Evolutionary conservation across 2,329 filamentous ascomycete species (phyloP).

Genomic region (Cercospora janseana): DNA sequence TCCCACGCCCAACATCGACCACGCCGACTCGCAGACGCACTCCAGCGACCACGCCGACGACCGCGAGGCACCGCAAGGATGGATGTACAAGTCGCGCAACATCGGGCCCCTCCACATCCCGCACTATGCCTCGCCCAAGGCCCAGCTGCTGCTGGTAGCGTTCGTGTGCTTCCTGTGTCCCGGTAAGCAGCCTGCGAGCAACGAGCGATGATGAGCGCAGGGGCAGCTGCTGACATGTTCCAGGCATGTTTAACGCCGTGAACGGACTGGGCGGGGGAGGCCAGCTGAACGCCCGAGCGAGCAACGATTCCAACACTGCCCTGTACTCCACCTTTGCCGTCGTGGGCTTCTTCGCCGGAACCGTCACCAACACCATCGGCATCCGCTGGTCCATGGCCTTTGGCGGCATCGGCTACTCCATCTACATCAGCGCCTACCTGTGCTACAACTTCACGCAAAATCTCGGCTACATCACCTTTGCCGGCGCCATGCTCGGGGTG

Average conservation of each 20-base stretch:
- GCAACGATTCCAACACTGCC: conserved; percentile 67
- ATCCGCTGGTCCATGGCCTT: conserved; percentile 66
- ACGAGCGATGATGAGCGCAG: background rate
- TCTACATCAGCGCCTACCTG: conserved; percentile 71
- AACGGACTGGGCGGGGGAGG: conserved; percentile 53
- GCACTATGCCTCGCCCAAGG: conserved; percentile 51
- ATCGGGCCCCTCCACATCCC: conserved; percentile 45
- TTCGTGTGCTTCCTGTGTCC: conserved; percentile 56
- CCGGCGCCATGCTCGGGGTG: conserved; percentile 71
- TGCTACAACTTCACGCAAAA: conserved; percentile 67
- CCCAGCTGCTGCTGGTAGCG: conserved; percentile 51
- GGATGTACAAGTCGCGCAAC: conserved; percentile 49
- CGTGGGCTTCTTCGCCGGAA: conserved; percentile 64
- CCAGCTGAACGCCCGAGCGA: conserved; percentile 47
- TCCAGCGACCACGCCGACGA: conserved; percentile 17
- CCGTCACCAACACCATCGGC: conserved; percentile 73
- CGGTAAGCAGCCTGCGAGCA: conserved; percentile 32
- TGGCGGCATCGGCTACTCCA: conserved; percentile 72
- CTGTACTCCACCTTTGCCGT: conserved; percentile 71
- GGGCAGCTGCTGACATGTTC: background rate
- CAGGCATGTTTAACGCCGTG: conserved; percentile 54
- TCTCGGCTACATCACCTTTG: conserved; percentile 70
- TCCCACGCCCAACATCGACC: conserved; percentile 17
- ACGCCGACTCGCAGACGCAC: conserved; percentile 16
- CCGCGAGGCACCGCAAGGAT: conserved; percentile 38